phyloP scores from a whole-genome alignment of 129 eudicot species.

The Saposhnikovia divaricata region DNA sequence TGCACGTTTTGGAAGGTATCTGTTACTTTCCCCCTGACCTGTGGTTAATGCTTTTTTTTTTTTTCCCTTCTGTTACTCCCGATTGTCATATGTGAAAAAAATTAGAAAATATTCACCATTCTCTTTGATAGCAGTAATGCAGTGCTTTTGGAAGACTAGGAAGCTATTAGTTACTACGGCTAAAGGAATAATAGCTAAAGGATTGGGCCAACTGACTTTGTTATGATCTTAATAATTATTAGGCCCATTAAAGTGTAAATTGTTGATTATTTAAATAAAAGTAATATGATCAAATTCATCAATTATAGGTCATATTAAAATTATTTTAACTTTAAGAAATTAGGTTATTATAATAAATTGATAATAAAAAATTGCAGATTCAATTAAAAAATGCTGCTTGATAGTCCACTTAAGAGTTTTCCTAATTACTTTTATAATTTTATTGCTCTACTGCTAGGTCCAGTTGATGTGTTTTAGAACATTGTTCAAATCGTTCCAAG shows the following conservation, averaged over 20 bases:
- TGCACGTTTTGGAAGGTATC: constrained; percentile 86
- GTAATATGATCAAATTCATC: background rate
- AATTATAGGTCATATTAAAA: background rate
- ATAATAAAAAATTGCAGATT: background rate
- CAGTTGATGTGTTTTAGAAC: background rate
- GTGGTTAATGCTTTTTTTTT: background rate
- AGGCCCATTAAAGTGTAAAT: background rate
- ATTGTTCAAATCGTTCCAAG: background rate
- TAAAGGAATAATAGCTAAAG: background rate
- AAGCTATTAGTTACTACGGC: background rate
- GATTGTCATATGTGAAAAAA: background rate
- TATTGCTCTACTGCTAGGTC: background rate
- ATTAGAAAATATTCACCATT: background rate
- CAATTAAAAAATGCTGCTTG: background rate
- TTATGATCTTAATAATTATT: background rate
- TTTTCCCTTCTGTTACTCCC: background rate
- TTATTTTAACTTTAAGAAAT: background rate
- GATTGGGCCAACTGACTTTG: background rate
- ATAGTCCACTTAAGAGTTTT: no score
- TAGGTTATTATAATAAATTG: background rate
- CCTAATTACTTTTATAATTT: no score
- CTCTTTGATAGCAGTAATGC: background rate
- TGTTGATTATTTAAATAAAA: background rate
- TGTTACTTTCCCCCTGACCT: background rate
- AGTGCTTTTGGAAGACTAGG: background rate